A percentile compares a stretch with the other conserved stretches of the same genome.
These are phyloP conservation scores for Isoetes taiwanensis DNA, from an alignment of 75 land plant genomes.

Conservation along the genomic window DNA sequence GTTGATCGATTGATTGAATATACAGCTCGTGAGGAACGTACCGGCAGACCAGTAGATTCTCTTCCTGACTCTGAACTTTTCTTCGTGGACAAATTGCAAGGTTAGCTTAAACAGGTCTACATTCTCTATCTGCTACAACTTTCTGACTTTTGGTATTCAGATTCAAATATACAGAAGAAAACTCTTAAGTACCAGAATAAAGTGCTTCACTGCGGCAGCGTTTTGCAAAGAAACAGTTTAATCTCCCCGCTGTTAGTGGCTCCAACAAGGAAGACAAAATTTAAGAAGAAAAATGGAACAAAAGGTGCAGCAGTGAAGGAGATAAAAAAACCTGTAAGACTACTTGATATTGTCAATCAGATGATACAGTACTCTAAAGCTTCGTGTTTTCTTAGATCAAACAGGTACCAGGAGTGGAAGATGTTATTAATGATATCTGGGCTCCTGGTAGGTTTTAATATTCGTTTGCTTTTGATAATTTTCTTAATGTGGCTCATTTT, in stretches of 20 bases:
- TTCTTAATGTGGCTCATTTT: no score
- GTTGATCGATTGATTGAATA: slow-evolving; percentile 50
- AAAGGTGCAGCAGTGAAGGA: no score
- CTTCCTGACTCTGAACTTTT: slow-evolving; percentile 58
- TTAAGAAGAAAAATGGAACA: slow-evolving; percentile 13
- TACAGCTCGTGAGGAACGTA: slow-evolving; percentile 66
- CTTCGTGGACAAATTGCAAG: slow-evolving; percentile 49
- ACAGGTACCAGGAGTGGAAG: no score
- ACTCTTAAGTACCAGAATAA: slow-evolving; percentile 57
- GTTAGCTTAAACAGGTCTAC: slow-evolving; percentile 14
- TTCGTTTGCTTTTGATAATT: no score
- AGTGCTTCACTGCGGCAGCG: slow-evolving; percentile 50
- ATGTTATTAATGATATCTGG: no score
- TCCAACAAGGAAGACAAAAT: slow-evolving; percentile 1
- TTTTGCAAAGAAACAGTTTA: slow-evolving; percentile 47
- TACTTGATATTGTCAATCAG: no score
- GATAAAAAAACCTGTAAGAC: no score
- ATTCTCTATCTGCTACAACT: neutral
- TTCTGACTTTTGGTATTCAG: slow-evolving; percentile 32
- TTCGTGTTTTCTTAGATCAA: no score
- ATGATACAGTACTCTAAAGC: no score
- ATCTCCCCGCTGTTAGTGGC: slow-evolving; percentile 50
- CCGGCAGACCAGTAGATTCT: slow-evolving; percentile 42
- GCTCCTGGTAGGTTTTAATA: no score
- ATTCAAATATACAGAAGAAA: slow-evolving; percentile 48